Conservation (phyloP, 2,329 filamentous ascomycete genomes). For the Clarireedia sp. region DNA sequence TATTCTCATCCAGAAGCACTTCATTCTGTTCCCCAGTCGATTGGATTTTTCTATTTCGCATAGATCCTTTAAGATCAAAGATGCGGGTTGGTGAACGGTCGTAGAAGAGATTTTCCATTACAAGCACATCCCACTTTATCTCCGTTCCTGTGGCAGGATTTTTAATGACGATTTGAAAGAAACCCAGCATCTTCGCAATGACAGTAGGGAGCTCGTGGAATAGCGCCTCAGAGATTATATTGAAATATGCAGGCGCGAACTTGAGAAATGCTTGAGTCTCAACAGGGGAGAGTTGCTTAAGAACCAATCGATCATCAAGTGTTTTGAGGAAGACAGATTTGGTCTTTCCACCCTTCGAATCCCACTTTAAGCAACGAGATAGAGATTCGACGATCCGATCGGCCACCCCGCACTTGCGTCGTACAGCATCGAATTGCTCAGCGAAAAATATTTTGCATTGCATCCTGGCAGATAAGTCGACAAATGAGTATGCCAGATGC, state of each 20-base stretch:
- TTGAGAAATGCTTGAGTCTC: constrained; percentile 91
- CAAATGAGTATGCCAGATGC: constrained; percentile 93
- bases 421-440: constrained; percentile 91
- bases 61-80: constrained; percentile 94
- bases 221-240: constrained; percentile 90
- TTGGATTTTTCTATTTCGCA: constrained; percentile 97
- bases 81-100: constrained; percentile 83
- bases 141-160: constrained; percentile 86
- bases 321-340: constrained; percentile 97
- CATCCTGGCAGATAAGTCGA: constrained; percentile 87
- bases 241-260: constrained; percentile 95
- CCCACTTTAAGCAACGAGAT: constrained; percentile 93
- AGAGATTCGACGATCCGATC: constrained; percentile 93
- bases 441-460: constrained; percentile 98
- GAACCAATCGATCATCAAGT: constrained; percentile 81
- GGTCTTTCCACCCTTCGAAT: constrained; percentile 95
- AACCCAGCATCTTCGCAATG: constrained; percentile 98
- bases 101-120: constrained; percentile 98
- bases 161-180: constrained; percentile 96
- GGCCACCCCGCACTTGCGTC: constrained; percentile 84
- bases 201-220: constrained; percentile 94
- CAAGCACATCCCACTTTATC: constrained; percentile 85
- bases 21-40: constrained; percentile 94
- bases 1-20: constrained; percentile 93
- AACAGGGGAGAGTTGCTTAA: constrained; percentile 72